Conservation (phyloP, 2,329 filamentous ascomycete genomes). For the Macroventuria anomochaeta region DNA sequence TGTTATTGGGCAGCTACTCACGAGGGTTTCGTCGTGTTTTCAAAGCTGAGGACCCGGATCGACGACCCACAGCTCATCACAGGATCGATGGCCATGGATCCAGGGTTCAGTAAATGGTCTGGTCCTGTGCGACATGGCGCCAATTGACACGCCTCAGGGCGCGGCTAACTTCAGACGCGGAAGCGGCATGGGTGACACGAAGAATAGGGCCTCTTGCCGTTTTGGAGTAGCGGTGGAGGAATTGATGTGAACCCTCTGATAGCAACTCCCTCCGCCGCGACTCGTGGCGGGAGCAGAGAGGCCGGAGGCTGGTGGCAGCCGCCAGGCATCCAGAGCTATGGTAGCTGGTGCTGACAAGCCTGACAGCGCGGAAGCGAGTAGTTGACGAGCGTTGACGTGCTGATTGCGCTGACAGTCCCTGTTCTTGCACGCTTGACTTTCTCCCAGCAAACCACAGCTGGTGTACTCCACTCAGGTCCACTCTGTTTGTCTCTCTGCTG, state of each 20-base stretch:
- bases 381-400: not conserved
- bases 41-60: slow-evolving; percentile 8
- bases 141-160: slow-evolving; percentile 9
- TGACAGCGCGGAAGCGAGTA: slow-evolving; percentile 5
- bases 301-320: not conserved
- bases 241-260: not conserved
- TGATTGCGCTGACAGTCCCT: not conserved
- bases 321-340: slow-evolving; percentile 4
- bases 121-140: slow-evolving; percentile 14
- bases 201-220: not conserved
- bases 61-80: slow-evolving; percentile 11
- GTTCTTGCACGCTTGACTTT: not conserved
- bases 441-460: not conserved
- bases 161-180: slow-evolving; percentile 14
- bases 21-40: slow-evolving; percentile 4
- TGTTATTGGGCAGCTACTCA: slow-evolving; percentile 3
- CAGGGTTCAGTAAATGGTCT: slow-evolving; percentile 1
- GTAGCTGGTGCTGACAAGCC: slow-evolving; percentile 10
- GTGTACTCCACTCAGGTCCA: slow-evolving; percentile 1
- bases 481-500: slow-evolving; percentile 3
- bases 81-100: slow-evolving; percentile 12
- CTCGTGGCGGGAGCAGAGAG: not conserved
- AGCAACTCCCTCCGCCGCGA: not conserved
- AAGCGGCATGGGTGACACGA: slow-evolving; percentile 14
- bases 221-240: not conserved